Percentiles rank a stretch among this genome's conserved stretches.
Evolutionary conservation across 495 filamentous ascomycete species (phyloP).

Genomic region (Durotheca rogersii): DNA sequence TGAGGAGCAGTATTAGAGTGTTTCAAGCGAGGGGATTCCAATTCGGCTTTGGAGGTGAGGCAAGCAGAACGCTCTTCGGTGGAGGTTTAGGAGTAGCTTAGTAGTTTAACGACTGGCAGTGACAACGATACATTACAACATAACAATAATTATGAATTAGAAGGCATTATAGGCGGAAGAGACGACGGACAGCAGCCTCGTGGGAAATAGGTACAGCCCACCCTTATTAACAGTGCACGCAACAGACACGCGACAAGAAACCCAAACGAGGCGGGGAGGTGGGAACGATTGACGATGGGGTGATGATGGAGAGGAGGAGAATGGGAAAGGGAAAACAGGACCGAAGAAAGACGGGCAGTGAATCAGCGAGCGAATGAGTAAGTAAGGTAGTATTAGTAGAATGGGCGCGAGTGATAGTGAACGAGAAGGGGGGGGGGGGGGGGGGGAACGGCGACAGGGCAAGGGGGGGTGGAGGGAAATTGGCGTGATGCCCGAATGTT

Average conservation of each 20-base stretch:
- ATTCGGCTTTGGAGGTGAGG: too few species aligned
- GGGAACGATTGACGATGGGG: constrained; percentile 11
- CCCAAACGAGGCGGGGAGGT: constrained; percentile 26
- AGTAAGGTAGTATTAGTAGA: neutral
- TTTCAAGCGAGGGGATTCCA: constrained; percentile 25
- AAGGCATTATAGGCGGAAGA: too few species aligned
- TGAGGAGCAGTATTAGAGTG: too few species aligned
- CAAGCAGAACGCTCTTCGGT: constrained; percentile 9
- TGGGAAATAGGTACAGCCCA: too few species aligned
- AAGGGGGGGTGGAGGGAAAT: neutral
- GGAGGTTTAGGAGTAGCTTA: constrained; percentile 28
- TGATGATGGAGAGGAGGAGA: neutral
- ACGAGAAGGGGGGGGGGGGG: neutral
- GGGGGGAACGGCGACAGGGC: neutral
- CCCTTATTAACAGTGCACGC: too few species aligned
- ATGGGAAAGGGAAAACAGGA: constrained; percentile 7
- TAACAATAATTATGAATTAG: too few species aligned
- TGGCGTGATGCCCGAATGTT: neutral
- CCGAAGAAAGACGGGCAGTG: too few species aligned
- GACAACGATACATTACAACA: too few species aligned
- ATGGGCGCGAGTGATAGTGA: neutral
- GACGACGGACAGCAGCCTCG: too few species aligned
- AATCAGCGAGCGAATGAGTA: constrained; percentile 4
- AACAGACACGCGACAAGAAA: constrained; percentile 17
- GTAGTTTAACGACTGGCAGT: too few species aligned